phyloP scores from a whole-genome alignment of 441 rosid species.

The Rhodomyrtus psidioides region DNA sequence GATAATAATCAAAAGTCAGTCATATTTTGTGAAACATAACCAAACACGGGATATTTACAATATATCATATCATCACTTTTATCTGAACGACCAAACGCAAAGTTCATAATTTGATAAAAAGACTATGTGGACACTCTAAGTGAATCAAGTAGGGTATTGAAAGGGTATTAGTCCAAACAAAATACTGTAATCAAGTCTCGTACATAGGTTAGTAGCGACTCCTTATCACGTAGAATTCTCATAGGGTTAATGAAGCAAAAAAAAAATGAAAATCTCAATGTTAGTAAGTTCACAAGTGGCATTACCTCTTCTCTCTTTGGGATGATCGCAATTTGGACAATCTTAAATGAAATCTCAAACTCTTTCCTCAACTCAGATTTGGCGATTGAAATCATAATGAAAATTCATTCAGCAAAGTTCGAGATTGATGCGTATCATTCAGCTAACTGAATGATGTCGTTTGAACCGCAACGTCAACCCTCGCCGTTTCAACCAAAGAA shows the following conservation, averaged over 20 bases:
- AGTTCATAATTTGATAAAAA: not conserved
- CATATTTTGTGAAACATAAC: too few species aligned
- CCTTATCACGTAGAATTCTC: not conserved
- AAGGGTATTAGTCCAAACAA: not conserved
- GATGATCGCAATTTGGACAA: not conserved
- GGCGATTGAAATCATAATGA: not conserved
- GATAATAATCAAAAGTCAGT: too few species aligned
- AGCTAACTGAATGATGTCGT: not conserved
- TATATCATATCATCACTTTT: too few species aligned
- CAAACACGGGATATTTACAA: too few species aligned
- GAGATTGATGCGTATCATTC: not conserved
- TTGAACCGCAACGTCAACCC: not conserved
- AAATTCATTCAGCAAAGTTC: not conserved
- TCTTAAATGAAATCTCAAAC: not conserved
- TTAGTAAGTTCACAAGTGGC: fast-evolving
- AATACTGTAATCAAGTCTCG: not conserved
- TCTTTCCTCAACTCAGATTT: not conserved
- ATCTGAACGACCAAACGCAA: too few species aligned
- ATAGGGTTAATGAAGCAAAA: not conserved
- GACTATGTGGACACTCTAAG: not conserved
- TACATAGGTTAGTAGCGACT: not conserved
- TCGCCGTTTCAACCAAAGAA: not conserved
- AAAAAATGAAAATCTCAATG: not conserved
- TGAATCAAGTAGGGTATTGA: not conserved
- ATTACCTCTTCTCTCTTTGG: not conserved